These are phyloP conservation scores for Allium sativum DNA, from an alignment of 106 monocot genomes.

Conservation along the genomic window DNA sequence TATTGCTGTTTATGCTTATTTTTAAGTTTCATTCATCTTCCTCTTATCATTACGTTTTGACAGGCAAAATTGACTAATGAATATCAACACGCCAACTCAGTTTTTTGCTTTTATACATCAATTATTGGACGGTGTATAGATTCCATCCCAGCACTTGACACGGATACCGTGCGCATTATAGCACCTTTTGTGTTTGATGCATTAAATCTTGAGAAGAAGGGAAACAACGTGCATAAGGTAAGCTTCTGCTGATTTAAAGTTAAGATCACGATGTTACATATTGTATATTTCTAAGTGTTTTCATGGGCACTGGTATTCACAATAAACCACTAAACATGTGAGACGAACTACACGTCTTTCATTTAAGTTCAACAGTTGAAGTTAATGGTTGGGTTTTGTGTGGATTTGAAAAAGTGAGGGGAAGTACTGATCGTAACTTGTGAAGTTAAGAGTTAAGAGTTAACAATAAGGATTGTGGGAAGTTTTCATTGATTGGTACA, in stretches of 20 bases:
- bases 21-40: neutral
- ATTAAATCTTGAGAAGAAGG: slow-evolving; percentile 43
- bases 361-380: too few relatives aligned
- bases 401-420: too few relatives aligned
- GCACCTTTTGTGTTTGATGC: slow-evolving; percentile 60
- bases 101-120: slow-evolving; percentile 79
- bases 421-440: too few relatives aligned
- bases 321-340: too few relatives aligned
- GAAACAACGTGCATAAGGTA: slow-evolving; percentile 66
- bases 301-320: too few relatives aligned
- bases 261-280: too few relatives aligned
- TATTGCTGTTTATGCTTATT: slow-evolving; percentile 5
- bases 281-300: too few relatives aligned
- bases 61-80: slow-evolving; percentile 62
- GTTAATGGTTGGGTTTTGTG: too few relatives aligned
- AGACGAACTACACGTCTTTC: too few relatives aligned
- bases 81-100: slow-evolving; percentile 54
- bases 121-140: slow-evolving; percentile 70
- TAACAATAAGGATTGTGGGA: too few relatives aligned
- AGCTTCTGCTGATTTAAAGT: neutral
- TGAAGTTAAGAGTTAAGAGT: too few relatives aligned
- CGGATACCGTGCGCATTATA: slow-evolving; percentile 51
- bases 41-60: slow-evolving; percentile 1
- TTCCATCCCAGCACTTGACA: slow-evolving; percentile 50
- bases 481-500: too few relatives aligned